These are phyloP conservation scores for Hypoxylon trugodes DNA, from an alignment of 495 filamentous ascomycete species.

Conservation along the genomic window DNA sequence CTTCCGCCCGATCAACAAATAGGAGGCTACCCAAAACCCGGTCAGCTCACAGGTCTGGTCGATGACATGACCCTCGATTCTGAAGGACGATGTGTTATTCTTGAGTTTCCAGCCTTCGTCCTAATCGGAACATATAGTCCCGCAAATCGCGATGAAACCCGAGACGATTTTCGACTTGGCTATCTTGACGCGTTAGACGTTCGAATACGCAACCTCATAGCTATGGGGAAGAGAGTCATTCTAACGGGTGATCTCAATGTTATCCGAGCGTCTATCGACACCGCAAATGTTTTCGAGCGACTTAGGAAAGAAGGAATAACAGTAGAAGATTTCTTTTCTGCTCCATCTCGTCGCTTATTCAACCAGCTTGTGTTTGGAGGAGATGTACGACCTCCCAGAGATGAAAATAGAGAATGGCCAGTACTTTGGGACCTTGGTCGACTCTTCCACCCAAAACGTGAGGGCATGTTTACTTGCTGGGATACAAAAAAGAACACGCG, in stretches of 20 bases:
- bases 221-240: constrained; percentile 81
- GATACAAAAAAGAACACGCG: constrained; percentile 85
- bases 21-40: constrained; percentile 83
- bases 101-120: constrained; percentile 96
- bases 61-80: constrained; percentile 82
- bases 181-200: constrained; percentile 83
- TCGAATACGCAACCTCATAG: constrained; percentile 83
- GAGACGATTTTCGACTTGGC: constrained; percentile 81
- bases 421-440: constrained; percentile 88
- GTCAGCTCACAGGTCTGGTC: constrained; percentile 69
- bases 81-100: constrained; percentile 89
- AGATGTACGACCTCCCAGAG: constrained; percentile 72
- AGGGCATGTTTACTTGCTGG: constrained; percentile 97
- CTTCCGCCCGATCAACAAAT: constrained; percentile 82
- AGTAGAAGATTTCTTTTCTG: constrained; percentile 74
- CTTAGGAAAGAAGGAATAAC: constrained; percentile 74
- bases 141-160: constrained; percentile 83
- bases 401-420: constrained; percentile 75
- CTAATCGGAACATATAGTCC: constrained; percentile 91
- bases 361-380: constrained; percentile 83
- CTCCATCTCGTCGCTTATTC: constrained; percentile 79
- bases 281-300: constrained; percentile 71
- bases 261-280: constrained; percentile 75
- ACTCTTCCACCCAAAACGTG: constrained; percentile 77
- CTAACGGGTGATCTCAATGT: constrained; percentile 94